A percentile compares a stretch with the other conserved stretches of the same genome.
phyloP scores from a whole-genome alignment of 2,329 filamentous ascomycete species.

The Apiospora saccharicola region DNA sequence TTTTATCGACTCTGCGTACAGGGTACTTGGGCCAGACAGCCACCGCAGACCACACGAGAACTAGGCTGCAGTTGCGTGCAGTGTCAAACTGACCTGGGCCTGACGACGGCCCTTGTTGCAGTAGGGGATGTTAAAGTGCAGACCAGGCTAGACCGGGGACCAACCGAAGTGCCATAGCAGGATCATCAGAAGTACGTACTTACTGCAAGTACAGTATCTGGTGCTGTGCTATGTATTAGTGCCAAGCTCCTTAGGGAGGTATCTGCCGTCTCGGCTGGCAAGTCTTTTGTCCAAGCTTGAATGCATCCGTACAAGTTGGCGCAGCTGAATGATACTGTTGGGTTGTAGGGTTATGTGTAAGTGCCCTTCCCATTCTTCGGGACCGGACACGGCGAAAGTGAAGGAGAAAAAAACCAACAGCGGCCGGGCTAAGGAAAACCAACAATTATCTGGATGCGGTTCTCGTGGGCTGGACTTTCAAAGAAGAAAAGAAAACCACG shows the following conservation, averaged over 20 bases:
- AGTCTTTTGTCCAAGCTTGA: not conserved
- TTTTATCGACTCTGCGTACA: constrained; percentile 15
- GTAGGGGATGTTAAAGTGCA: not conserved
- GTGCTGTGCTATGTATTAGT: not conserved
- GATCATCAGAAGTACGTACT: not conserved
- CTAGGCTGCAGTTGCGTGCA: not conserved
- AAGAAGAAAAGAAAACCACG: not conserved
- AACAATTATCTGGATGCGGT: not conserved
- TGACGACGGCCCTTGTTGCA: not conserved
- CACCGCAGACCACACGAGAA: constrained; percentile 17
- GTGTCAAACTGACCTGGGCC: not conserved
- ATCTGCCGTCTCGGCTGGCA: not conserved
- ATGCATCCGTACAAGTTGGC: not conserved
- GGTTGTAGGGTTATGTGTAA: not conserved
- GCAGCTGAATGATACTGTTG: not conserved
- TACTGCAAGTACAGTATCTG: too few species aligned
- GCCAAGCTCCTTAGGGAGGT: not conserved
- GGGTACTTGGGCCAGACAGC: constrained; percentile 10
- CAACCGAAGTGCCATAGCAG: not conserved
- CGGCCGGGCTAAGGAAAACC: not conserved
- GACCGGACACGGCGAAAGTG: not conserved
- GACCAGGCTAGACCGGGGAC: constrained; percentile 16
- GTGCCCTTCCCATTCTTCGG: not conserved
- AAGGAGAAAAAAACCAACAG: not conserved
- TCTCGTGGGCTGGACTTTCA: not conserved